phyloP scores from a whole-genome alignment of 73 alveolate genomes.

The Tetrahymena elliotti region DNA sequence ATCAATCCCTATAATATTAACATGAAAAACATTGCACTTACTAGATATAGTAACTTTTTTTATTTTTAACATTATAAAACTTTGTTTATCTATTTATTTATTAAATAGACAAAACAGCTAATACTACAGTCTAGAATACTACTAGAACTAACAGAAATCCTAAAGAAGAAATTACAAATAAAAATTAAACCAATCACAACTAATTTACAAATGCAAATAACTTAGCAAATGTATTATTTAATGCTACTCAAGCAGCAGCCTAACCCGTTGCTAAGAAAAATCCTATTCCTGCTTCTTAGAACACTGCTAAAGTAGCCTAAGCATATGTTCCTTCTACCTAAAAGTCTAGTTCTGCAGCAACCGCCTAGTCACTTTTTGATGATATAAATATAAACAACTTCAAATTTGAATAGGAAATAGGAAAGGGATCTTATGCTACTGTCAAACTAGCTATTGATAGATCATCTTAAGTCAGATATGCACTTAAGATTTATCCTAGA shows the following conservation, averaged over 20 bases:
- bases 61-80: too few species aligned
- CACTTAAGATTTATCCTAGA: slow-evolving; percentile 83
- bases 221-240: background rate
- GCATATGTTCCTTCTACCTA: background rate
- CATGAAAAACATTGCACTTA: background rate
- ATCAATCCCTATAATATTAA: background rate
- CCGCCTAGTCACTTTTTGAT: background rate
- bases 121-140: background rate
- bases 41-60: background rate
- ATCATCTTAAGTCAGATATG: slow-evolving; percentile 58
- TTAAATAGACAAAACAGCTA: background rate
- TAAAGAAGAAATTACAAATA: background rate
- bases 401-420: slow-evolving; percentile 49
- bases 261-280: background rate
- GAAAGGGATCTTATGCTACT: slow-evolving; percentile 88
- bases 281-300: background rate
- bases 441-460: slow-evolving; percentile 67
- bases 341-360: background rate
- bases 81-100: too few species aligned
- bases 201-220: background rate
- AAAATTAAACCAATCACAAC: background rate
- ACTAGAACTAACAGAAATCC: background rate
- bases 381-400: slow-evolving; percentile 12
- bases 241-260: background rate
- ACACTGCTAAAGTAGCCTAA: background rate